These are phyloP conservation scores for Epicoccum sorghinum DNA, from an alignment of 2,329 filamentous ascomycete species.

Conservation along the genomic window DNA sequence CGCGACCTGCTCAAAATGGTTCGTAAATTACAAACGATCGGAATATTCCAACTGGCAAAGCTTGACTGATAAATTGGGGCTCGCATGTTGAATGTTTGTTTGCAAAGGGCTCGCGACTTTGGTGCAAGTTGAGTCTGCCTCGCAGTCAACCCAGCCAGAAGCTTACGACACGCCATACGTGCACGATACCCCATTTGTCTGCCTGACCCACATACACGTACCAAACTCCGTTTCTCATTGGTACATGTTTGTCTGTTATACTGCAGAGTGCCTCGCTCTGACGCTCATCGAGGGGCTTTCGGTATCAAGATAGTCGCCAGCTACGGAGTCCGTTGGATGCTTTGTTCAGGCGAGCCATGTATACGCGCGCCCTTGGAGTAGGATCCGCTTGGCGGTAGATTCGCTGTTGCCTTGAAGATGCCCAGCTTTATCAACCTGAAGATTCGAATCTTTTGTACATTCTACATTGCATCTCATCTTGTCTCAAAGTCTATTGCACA, in stretches of 20 bases:
- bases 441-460: not conserved
- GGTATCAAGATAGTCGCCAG: slow-evolving; percentile 9
- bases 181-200: slow-evolving; percentile 1
- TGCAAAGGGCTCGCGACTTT: no score
- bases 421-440: slow-evolving; percentile 7
- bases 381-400: slow-evolving; percentile 8
- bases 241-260: not conserved
- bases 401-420: slow-evolving; percentile 13
- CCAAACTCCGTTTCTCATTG: slow-evolving; percentile 2
- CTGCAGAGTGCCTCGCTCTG: not conserved
- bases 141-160: slow-evolving; percentile 4
- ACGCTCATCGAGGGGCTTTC: not conserved
- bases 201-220: not conserved
- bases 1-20: no score
- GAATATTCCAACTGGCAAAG: no score
- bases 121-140: slow-evolving; percentile 10
- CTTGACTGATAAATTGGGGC: no score
- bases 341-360: slow-evolving; percentile 7
- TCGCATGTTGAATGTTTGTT: not conserved
- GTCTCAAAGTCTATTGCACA: not conserved
- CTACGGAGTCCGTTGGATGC: slow-evolving; percentile 2
- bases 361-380: not conserved
- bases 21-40: no score
- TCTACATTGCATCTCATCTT: not conserved
- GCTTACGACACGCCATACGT: slow-evolving; percentile 5